Conservation (phyloP, 805 yeast species). For the Saturnispora gosingensis region DNA sequence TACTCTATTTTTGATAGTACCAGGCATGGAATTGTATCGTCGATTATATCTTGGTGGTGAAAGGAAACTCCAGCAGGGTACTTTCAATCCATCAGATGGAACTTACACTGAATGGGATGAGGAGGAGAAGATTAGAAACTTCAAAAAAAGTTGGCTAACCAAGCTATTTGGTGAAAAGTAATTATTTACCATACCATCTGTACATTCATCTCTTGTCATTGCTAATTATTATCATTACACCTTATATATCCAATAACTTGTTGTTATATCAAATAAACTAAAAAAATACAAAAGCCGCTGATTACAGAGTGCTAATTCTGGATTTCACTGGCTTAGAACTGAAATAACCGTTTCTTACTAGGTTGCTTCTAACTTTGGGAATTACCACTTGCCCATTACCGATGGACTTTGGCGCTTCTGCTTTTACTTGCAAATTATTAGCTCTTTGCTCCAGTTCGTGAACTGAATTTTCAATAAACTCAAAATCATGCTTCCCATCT, state of each 20-base stretch:
- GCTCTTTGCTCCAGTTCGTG: background rate
- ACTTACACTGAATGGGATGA: conserved; percentile 34
- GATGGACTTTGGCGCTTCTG: background rate
- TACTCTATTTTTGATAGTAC: conserved; percentile 21
- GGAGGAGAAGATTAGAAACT: conserved; percentile 32
- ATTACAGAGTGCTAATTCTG: conserved; percentile 8
- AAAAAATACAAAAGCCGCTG: background rate
- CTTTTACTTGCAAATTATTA: background rate
- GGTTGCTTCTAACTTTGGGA: conserved; percentile 2
- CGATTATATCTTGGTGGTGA: conserved; percentile 32
- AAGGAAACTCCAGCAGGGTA: conserved; percentile 38
- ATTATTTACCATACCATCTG: conserved; percentile 11
- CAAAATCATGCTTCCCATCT: background rate
- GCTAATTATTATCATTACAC: background rate
- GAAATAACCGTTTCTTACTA: conserved; percentile 3
- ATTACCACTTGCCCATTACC: background rate
- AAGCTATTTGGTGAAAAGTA: conserved; percentile 35
- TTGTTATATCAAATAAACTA: background rate
- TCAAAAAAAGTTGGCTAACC: conserved; percentile 32
- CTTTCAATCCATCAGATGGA: conserved; percentile 34
- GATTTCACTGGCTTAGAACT: background rate
- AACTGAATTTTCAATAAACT: background rate
- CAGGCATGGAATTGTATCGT: conserved; percentile 26
- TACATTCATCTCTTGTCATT: background rate
- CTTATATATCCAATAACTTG: background rate